Percentiles rank a stretch among this genome's conserved stretches.
Conservation (phyloP, 208 protist species). For the Acanthamoeba culbertsoni region DNA sequence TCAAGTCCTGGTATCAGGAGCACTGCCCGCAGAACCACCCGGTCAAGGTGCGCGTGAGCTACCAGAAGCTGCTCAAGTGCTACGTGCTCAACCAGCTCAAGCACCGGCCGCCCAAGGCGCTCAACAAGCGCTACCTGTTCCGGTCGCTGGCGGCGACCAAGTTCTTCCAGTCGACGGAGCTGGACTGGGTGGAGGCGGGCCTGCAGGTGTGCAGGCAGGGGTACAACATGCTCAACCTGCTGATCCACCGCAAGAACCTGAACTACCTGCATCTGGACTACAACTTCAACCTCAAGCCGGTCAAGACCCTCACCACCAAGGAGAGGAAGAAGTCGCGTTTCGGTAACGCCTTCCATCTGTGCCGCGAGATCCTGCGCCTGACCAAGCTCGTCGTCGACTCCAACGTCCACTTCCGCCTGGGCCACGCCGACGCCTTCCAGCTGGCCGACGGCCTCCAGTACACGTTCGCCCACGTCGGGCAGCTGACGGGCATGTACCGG, state of each 20-base stretch:
- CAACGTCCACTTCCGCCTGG: slow-evolving; percentile 99
- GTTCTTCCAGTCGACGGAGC: slow-evolving; percentile 99
- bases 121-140: slow-evolving; percentile 91
- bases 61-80: slow-evolving; percentile 99
- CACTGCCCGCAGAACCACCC: slow-evolving; percentile 82
- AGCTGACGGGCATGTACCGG: slow-evolving; percentile 99
- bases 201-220: slow-evolving; percentile 99
- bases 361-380: slow-evolving; percentile 98
- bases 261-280: slow-evolving; percentile 99
- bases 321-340: slow-evolving; percentile 99
- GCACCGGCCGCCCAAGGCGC: slow-evolving; percentile 85
- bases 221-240: slow-evolving; percentile 99
- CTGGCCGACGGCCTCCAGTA: slow-evolving; percentile 99
- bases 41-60: slow-evolving; percentile 96
- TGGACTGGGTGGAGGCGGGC: slow-evolving; percentile 99
- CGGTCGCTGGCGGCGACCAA: slow-evolving; percentile 94
- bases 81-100: slow-evolving; percentile 98
- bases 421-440: slow-evolving; percentile 98
- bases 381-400: slow-evolving; percentile 99
- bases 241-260: slow-evolving; percentile 99
- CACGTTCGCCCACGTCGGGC: slow-evolving; percentile 98
- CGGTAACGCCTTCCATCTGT: slow-evolving; percentile 99
- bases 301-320: slow-evolving; percentile 99
- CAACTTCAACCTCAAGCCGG: slow-evolving; percentile 99
- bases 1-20: slow-evolving; percentile 98